Base-by-base conservation (phyloP, 805 yeast genomes). In the Lipomyces starkeyi region DNA sequence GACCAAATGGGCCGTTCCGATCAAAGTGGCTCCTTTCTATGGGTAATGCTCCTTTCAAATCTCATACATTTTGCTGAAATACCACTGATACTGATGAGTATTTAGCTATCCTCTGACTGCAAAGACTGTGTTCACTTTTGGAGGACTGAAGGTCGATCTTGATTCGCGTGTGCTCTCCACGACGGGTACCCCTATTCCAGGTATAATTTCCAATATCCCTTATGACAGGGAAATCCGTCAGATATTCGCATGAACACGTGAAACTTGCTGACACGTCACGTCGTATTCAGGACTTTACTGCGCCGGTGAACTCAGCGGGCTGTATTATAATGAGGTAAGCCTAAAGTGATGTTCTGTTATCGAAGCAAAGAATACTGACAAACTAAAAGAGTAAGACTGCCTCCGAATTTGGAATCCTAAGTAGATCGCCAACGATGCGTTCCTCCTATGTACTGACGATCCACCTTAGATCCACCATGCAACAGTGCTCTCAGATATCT, bases 131-230 rank as follows among this genome's bases (percentile, higher is more conserved):
- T 56, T 56, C 43, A 56, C 59, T 5, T 56, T 32, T 27, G 59
- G 59, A 29, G 59, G 59, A 7, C 20, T 56, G 43, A 56, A 56
- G 25, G 59, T 56, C 25, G 59, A 56, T 56, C 37, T 56, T 29
- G 59, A 56, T 27, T 29, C 59, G 22, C 59, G 59, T 29, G 59
- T 56, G 37, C 22, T 56, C 25, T 32, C 43, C 25, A 56, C 59
- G 43, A 56, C 35, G 7, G 40, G 34, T 55, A 32, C 32, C n/a
- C 37, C 57, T 56, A 65, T 25, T 43, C 59, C 58, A 34, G 64
- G 64, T 52, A n/a, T n/a, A n/a, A n/a, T n/a, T n/a, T n/a, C n/a
- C n/a, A n/a, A n/a, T n/a, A n/a, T n/a, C n/a, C n/a, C n/a, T n/a
- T n/a, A n/a, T n/a, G n/a, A n/a, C n/a, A n/a, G n/a, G n/a, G n/a